Percentiles rank a stretch among this genome's conserved stretches.
phyloP scores from a whole-genome alignment of 495 filamentous ascomycete species.

The Trichodelitschia bisporula region DNA sequence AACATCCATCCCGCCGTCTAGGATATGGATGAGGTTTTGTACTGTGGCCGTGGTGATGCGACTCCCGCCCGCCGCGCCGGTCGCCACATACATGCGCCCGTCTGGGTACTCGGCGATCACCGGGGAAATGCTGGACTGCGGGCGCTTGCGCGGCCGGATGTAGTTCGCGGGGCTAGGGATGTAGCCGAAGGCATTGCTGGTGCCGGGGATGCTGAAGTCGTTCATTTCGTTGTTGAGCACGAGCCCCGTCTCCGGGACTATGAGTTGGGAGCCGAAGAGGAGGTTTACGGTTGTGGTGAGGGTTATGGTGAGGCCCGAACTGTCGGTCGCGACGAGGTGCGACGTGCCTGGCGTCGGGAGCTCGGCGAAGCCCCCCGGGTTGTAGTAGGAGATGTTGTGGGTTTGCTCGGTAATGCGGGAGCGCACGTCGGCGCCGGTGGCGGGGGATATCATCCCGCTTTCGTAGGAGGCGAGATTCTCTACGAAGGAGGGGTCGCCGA shows the following conservation, averaged over 20 bases:
- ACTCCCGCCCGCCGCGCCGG: conserved; percentile 66
- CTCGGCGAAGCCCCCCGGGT: conserved; percentile 34
- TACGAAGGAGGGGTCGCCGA: conserved; percentile 63
- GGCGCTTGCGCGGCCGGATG: conserved; percentile 56
- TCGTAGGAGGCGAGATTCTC: conserved; percentile 36
- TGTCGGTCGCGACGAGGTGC: conserved; percentile 46
- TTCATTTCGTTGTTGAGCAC: conserved; percentile 95
- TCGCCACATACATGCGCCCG: conserved; percentile 37
- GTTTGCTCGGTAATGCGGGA: conserved; percentile 48
- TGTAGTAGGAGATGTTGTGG: conserved; percentile 42
- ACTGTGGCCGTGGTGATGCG: conserved; percentile 69
- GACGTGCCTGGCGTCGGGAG: conserved; percentile 51
- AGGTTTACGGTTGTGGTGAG: conserved; percentile 69
- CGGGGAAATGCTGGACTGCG: conserved; percentile 56
- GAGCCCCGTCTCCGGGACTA: conserved; percentile 61
- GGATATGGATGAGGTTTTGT: conserved; percentile 46
- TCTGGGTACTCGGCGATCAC: conserved; percentile 41
- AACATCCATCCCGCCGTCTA: conserved; percentile 36
- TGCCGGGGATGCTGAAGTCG: conserved; percentile 54
- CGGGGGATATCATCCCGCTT: conserved; percentile 33
- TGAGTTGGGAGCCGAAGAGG: conserved; percentile 50
- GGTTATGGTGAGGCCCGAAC: conserved; percentile 41
- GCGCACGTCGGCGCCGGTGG: conserved; percentile 31
- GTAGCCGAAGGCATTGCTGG: conserved; percentile 59
- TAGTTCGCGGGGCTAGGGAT: conserved; percentile 59